A percentile compares a stretch with the other conserved stretches of the same genome.
Conservation (phyloP, 257 asterid species). For the Fraxinus anomala region DNA sequence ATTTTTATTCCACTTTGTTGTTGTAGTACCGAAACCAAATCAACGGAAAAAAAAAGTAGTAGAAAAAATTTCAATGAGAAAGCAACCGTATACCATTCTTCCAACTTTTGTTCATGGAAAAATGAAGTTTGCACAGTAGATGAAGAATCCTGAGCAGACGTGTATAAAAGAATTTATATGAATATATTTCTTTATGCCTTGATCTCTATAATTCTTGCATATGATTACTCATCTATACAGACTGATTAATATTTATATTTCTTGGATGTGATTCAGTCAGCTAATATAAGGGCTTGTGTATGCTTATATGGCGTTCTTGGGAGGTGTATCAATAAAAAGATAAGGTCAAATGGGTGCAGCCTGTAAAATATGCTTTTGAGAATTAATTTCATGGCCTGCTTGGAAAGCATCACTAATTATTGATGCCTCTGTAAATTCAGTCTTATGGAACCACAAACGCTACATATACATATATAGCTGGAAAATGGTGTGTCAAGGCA, state of each 20-base stretch:
- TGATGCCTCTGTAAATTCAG: neutral
- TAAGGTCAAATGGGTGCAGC: neutral
- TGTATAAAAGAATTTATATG: neutral
- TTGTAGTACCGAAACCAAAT: neutral
- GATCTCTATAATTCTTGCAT: neutral
- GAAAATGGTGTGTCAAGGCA: neutral
- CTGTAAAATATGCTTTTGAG: neutral
- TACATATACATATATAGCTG: conserved; percentile 8
- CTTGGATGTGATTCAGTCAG: neutral
- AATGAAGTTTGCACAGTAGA: neutral
- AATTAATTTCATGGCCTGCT: neutral
- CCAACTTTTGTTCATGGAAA: neutral
- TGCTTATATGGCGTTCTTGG: no score
- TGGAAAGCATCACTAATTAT: neutral
- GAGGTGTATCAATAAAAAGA: no score
- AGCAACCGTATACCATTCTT: neutral
- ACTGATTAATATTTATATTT: neutral
- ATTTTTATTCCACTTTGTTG: neutral
- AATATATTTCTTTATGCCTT: no score
- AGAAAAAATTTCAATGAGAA: neutral
- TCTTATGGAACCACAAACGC: neutral
- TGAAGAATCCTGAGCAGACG: neutral
- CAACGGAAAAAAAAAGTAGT: neutral
- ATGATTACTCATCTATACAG: neutral
- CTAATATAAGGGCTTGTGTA: no score